Base-by-base conservation (phyloP, 2,329 filamentous ascomycete genomes). In the Neurospora sp. region DNA sequence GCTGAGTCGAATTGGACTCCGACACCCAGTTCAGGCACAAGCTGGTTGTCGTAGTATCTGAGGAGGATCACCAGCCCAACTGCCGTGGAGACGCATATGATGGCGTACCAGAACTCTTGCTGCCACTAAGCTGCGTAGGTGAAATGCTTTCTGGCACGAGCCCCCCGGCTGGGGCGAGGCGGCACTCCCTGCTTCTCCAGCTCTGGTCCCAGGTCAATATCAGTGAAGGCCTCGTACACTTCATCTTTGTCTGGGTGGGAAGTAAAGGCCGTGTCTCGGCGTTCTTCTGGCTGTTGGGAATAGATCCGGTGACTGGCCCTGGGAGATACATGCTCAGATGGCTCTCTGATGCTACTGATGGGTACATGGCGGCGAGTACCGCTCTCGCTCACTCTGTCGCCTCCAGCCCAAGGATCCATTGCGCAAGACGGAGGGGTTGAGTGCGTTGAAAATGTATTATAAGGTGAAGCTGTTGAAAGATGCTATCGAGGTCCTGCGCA, bases 51-150 rank as follows among this genome's bases (percentile, higher is more conserved):
- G 70, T 77, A 80, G 8, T 72, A 67, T 66, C 70, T 72, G 10
- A 81, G 74, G 4, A 81, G 70, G 17, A 75, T 46, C 36, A 76
- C 70, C 11, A 81, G 76, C 6, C 71, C 72, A 10, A 72, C 68
- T 3, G 78, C 76, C 12, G 77, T 75, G 17, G 70, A 65, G 17
- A 79, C 70, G 69, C 78, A 79, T 67, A 78, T 68, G 23, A 74
- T 71, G 66, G 77, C 77, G 43, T 77, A 79, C 68, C 77, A 71
- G 72, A 79, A 81, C 70, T 81, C 80, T 40, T 77, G 77, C 19
- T 77, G 73, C 80, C 79, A 81, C 79, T 76, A 81, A 43, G 73
- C 75, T 38, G 80, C 76, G 1, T 77, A 17, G n/a, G n/a, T 65
- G 37, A 68, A 68, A 57, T 65, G 66, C 17, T 66, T 62, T 38